Evolutionary conservation across 2,329 filamentous ascomycete species (phyloP).

Genomic region (Purpureocillium lavendulum): DNA sequence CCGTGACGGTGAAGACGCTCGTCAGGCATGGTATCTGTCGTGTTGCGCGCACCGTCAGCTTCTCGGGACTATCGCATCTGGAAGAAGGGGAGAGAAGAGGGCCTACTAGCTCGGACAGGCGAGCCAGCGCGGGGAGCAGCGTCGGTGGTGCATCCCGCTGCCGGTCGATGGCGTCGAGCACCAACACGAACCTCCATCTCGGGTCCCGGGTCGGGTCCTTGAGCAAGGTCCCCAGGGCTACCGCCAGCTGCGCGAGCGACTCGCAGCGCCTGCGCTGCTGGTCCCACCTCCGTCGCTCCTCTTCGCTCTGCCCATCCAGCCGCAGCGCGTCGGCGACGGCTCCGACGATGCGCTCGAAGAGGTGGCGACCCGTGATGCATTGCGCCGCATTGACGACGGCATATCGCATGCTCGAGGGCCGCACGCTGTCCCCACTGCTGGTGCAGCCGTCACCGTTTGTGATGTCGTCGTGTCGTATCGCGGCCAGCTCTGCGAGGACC

Average conservation of each 20-base stretch:
- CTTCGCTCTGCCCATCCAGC: slow-evolving; percentile 21
- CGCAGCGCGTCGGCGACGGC: slow-evolving; percentile 46
- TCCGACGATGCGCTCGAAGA: slow-evolving; percentile 63
- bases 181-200: slow-evolving; percentile 62
- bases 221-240: slow-evolving; percentile 61
- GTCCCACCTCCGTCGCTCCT: slow-evolving; percentile 4
- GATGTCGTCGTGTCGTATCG: slow-evolving; percentile 8
- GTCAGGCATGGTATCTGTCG: slow-evolving; percentile 68
- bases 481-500: slow-evolving; percentile 21
- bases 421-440: slow-evolving; percentile 15
- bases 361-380: slow-evolving; percentile 69
- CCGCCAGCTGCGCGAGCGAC: slow-evolving; percentile 66
- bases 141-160: slow-evolving; percentile 75
- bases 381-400: slow-evolving; percentile 62
- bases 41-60: too few relatives aligned
- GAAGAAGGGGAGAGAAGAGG: neutral
- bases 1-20: slow-evolving; percentile 67
- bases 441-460: neutral
- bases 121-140: slow-evolving; percentile 69
- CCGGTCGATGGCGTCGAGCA: slow-evolving; percentile 80
- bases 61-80: too few relatives aligned
- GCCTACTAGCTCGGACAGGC: slow-evolving; percentile 71
- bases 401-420: slow-evolving; percentile 37
- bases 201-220: slow-evolving; percentile 28
- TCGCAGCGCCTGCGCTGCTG: slow-evolving; percentile 57